Conservation (phyloP, 129 eudicot species). For the Arctium minus region DNA sequence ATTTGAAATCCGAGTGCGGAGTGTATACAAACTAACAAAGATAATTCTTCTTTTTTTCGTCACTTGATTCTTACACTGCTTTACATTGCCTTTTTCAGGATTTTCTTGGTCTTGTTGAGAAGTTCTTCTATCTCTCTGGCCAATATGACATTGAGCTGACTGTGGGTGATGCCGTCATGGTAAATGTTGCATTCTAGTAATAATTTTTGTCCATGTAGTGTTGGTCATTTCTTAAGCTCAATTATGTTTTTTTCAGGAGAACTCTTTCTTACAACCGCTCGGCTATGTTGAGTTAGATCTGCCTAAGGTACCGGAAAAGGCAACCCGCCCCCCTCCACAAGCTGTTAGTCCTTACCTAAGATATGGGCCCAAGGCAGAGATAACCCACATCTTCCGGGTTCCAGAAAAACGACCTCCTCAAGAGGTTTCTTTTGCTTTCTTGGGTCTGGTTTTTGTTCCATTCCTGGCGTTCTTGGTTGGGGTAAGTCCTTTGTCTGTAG, state of each 20-base stretch:
- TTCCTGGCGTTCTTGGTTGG: slow-evolving; percentile 79
- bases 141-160: slow-evolving; percentile 76
- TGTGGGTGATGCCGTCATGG: slow-evolving; percentile 93
- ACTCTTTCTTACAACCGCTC: slow-evolving; percentile 67
- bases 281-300: slow-evolving; percentile 75
- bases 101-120: slow-evolving; percentile 94
- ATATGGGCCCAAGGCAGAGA: slow-evolving; percentile 88
- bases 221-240: slow-evolving; percentile 3
- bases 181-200: slow-evolving; percentile 21
- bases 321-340: slow-evolving; percentile 76
- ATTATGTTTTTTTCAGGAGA: slow-evolving; percentile 59
- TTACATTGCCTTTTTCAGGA: slow-evolving; percentile 48
- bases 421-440: slow-evolving; percentile 76
- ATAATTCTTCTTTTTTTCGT: background rate
- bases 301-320: slow-evolving; percentile 87
- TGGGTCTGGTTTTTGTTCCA: slow-evolving; percentile 72
- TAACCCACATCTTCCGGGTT: slow-evolving; percentile 72
- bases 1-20: background rate
- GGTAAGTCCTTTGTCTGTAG: slow-evolving; percentile 41
- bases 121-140: slow-evolving; percentile 80
- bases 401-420: slow-evolving; percentile 90
- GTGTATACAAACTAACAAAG: no score
- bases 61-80: slow-evolving; percentile 4
- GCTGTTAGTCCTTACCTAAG: slow-evolving; percentile 54
- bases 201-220: background rate